Base-by-base conservation (phyloP, 2,329 filamentous ascomycete genomes). In the Botrytis medusae region DNA sequence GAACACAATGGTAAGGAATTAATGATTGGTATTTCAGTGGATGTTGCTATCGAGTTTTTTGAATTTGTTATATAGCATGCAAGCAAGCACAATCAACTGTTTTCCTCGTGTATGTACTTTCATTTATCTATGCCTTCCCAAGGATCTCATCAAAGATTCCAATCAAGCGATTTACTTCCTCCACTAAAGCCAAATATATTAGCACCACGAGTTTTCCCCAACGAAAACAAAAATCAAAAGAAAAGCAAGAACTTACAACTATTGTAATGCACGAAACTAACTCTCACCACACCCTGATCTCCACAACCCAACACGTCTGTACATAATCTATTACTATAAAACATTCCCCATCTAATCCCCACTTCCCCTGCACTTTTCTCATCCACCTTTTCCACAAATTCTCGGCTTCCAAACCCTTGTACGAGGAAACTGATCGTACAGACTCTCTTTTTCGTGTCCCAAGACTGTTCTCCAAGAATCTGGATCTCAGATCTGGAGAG, bases 231-330 rank as follows among this genome's bases (percentile, higher is more conserved):
- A 67, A 25, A 57, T 10, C 25, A 42, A 46, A 46, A 4, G 22
- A 59, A 34, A 25, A 22, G 32, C 34, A 6, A n/a, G 20, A 34
- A 85, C 87, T 84, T 79, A 89, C 87, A 79, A 4, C 90, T 92
- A 77, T 93, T 93, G 79, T 93, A 93, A 81, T 93, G 91, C 72
- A 91, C 86, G 84, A 93, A 85, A 77, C 90, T 92, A n/a, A 93
- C 89, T 75, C 92, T 85, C 7, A 92, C 86, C 14, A 93, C 87
- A 0, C 90, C 92, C 76, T 92, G 86, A 14, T 86, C 84, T 0
- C 84, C 86, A 68, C 92, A 81, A 0, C 85, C 85, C 54, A 93
- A 79, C 0, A 92, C 82, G 2, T 91, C 87, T 73, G 87, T 83
- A 20, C 88, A 84, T 75, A 93, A 79, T 25, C 91, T 83, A 77